Conservation (phyloP, 2,329 filamentous ascomycete species). For the Scytalidium sp. region DNA sequence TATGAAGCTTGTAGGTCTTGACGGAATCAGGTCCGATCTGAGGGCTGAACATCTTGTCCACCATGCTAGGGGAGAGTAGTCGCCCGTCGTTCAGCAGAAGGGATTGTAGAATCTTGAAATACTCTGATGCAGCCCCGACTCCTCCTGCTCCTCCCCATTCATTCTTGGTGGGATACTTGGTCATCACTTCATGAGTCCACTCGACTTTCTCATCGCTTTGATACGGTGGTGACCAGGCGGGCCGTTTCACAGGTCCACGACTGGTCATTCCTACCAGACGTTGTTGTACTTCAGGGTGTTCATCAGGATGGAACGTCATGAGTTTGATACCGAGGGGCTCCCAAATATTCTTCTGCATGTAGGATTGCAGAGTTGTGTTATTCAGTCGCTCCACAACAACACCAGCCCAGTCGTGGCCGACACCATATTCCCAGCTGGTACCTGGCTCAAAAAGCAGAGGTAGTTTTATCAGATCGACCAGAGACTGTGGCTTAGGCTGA, state of each 20-base stretch:
- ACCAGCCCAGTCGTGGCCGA: slow-evolving; percentile 52
- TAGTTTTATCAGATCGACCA: slow-evolving; percentile 5
- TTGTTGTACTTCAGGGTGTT: slow-evolving; percentile 11
- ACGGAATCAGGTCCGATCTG: slow-evolving; percentile 33
- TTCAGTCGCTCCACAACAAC: slow-evolving; percentile 39
- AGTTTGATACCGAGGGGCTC: slow-evolving; percentile 16
- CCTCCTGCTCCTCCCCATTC: slow-evolving; percentile 34
- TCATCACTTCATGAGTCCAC: slow-evolving; percentile 6
- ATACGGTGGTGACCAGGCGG: background rate
- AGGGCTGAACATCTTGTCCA: slow-evolving; percentile 43
- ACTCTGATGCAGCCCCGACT: slow-evolving; percentile 36
- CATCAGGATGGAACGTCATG: slow-evolving; percentile 17
- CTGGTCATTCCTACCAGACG: slow-evolving; percentile 14
- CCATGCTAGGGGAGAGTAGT: slow-evolving; percentile 38
- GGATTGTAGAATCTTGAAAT: slow-evolving; percentile 41
- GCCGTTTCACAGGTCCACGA: background rate
- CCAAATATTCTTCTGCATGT: slow-evolving; percentile 21
- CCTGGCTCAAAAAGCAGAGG: slow-evolving; percentile 65
- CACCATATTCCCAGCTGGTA: slow-evolving; percentile 57
- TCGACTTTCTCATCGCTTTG: slow-evolving; percentile 5
- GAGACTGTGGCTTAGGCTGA: background rate
- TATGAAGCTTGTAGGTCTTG: slow-evolving; percentile 20
- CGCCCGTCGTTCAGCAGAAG: slow-evolving; percentile 46
- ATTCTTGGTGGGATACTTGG: slow-evolving; percentile 9
- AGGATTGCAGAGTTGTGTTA: slow-evolving; percentile 12